These are phyloP conservation scores for Hermanozyma aechmeae DNA, from an alignment of 805 yeast genomes.

Conservation along the genomic window DNA sequence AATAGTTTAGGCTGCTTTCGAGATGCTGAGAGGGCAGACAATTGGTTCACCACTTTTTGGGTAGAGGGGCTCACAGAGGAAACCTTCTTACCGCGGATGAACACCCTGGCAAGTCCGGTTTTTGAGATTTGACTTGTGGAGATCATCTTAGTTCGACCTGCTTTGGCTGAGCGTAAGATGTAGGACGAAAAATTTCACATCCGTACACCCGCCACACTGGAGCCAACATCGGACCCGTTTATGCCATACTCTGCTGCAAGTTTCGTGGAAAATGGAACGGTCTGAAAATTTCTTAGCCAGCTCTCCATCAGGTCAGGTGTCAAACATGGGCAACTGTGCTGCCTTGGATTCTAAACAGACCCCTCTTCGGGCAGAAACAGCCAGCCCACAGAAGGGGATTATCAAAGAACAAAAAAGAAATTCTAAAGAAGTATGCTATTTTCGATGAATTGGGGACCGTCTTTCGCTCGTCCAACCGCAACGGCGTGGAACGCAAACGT, in stretches of 20 bases:
- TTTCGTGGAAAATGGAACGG: not conserved
- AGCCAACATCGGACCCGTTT: not conserved
- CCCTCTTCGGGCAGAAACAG: too few species aligned
- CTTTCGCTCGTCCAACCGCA: too few species aligned
- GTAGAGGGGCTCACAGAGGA: slow-evolving; percentile 26
- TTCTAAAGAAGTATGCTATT: too few species aligned
- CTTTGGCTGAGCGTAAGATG: not conserved
- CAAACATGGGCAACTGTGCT: too few species aligned
- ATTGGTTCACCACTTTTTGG: slow-evolving; percentile 40
- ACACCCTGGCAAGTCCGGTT: slow-evolving; percentile 6
- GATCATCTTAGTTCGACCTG: not conserved
- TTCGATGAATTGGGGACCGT: too few species aligned
- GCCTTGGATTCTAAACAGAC: too few species aligned
- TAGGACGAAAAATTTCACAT: too few species aligned
- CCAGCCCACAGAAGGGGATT: too few species aligned
- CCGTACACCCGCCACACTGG: slow-evolving; percentile 3
- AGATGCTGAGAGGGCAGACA: slow-evolving; percentile 78
- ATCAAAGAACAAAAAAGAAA: too few species aligned
- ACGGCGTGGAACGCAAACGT: too few species aligned
- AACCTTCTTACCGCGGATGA: slow-evolving; percentile 23
- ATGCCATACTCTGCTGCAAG: not conserved
- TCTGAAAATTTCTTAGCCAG: too few species aligned
- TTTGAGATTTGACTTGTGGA: slow-evolving; percentile 1
- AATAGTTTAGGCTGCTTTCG: slow-evolving; percentile 82
- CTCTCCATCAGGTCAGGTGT: too few species aligned